Evolutionary conservation across 2,329 filamentous ascomycete genomes (phyloP).

Genomic region (Pseudocercospora cruenta): DNA sequence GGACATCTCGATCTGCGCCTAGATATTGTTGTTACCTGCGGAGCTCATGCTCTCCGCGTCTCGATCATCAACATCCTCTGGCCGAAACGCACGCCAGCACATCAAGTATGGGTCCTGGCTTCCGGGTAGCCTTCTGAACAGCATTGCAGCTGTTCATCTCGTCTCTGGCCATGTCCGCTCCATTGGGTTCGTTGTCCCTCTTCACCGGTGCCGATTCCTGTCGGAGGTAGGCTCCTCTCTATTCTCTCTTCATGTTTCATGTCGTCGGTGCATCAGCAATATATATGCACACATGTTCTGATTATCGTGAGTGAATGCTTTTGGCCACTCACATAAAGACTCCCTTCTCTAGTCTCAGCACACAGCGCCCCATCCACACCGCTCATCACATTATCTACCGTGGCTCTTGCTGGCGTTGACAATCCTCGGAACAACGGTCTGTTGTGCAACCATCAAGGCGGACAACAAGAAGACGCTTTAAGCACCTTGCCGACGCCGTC

Average conservation of each 20-base stretch:
- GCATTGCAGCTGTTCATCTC: conserved; percentile 33
- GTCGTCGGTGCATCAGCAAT: conserved; percentile 18
- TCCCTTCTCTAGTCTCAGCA: conserved; percentile 17
- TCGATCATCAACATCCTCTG: conserved; percentile 61
- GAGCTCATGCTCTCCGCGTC: conserved; percentile 38
- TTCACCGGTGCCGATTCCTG: conserved; percentile 32
- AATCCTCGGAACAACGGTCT: conserved; percentile 26
- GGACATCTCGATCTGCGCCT: conserved; percentile 38
- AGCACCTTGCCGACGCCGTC: conserved; percentile 36
- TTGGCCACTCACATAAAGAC: conserved; percentile 28
- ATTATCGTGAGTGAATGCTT: conserved; percentile 28
- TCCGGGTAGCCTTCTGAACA: conserved; percentile 33
- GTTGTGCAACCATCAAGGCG: conserved; percentile 34
- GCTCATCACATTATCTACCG: conserved; percentile 18
- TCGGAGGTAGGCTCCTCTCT: conserved; percentile 29
- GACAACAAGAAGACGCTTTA: conserved; percentile 25
- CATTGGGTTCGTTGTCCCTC: conserved; percentile 29
- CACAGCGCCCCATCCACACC: conserved; percentile 21
- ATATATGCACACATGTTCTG: conserved; percentile 19
- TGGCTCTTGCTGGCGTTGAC: conserved; percentile 22
- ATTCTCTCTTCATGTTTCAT: conserved; percentile 24
- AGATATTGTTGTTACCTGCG: conserved; percentile 35
- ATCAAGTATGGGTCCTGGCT: conserved; percentile 64
- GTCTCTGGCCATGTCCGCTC: conserved; percentile 26
- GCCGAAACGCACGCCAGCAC: conserved; percentile 85